These are phyloP conservation scores for Pleurotus sapidus DNA, from an alignment of 768 basidiomycete species.

Conservation along the genomic window DNA sequence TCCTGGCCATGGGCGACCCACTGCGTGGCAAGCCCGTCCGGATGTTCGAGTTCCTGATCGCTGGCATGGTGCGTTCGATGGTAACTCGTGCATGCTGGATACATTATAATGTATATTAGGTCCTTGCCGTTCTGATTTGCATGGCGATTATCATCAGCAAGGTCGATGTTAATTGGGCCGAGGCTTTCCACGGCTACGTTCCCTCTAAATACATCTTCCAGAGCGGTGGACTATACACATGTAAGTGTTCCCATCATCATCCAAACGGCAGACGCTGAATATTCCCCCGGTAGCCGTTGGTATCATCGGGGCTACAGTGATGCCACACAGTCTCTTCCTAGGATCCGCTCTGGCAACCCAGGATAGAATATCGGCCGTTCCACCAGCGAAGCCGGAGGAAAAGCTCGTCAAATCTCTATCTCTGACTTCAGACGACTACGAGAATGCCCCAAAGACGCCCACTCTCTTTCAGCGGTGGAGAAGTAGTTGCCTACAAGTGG, in stretches of 20 bases:
- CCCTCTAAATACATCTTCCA: slow-evolving; percentile 65
- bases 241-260: slow-evolving; percentile 32
- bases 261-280: slow-evolving; percentile 19
- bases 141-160: slow-evolving; percentile 76
- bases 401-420: slow-evolving; percentile 12
- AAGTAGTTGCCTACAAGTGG: background rate
- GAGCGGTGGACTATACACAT: slow-evolving; percentile 59
- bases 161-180: slow-evolving; percentile 66
- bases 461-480: background rate
- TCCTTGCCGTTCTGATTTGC: slow-evolving; percentile 71
- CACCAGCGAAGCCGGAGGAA: slow-evolving; percentile 14
- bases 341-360: slow-evolving; percentile 86
- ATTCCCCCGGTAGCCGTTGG: slow-evolving; percentile 49
- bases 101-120: slow-evolving; percentile 31
- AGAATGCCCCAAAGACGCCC: slow-evolving; percentile 10
- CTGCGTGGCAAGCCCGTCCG: slow-evolving; percentile 62
- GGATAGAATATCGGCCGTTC: slow-evolving; percentile 52
- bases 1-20: slow-evolving; percentile 73
- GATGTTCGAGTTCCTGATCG: slow-evolving; percentile 66
- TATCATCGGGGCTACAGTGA: slow-evolving; percentile 81
- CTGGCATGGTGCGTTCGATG: slow-evolving; percentile 46
- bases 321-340: slow-evolving; percentile 92
- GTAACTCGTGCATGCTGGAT: background rate
- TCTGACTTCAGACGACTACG: slow-evolving; percentile 10
- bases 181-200: slow-evolving; percentile 73